A percentile compares a stretch with the other conserved stretches of the same genome.
phyloP scores from a whole-genome alignment of 2,329 filamentous ascomycete genomes.

The Penicillium olsonii region DNA sequence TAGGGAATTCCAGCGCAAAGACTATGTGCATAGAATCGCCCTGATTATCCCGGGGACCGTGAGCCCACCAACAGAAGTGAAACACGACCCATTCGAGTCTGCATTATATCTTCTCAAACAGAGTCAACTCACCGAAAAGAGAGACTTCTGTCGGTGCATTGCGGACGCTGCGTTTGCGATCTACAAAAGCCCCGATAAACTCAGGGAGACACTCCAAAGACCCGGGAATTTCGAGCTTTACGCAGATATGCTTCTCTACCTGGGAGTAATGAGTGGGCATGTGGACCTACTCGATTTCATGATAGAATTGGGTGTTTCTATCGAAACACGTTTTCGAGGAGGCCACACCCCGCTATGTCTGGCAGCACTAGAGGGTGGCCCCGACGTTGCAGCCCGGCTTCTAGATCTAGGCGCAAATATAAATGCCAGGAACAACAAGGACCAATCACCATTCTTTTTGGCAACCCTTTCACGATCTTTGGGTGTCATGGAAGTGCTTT shows the following conservation, averaged over 20 bases:
- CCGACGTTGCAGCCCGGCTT: background rate
- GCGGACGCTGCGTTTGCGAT: background rate
- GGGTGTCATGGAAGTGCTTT: background rate
- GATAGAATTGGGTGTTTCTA: background rate
- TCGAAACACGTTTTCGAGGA: background rate
- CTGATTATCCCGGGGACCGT: background rate
- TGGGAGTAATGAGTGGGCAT: background rate
- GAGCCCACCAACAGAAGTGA: background rate
- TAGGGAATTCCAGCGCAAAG: background rate
- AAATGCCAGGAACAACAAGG: background rate
- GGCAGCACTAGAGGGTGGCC: background rate
- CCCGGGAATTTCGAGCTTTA: background rate
- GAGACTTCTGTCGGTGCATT: background rate
- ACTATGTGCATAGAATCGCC: constrained; percentile 1
- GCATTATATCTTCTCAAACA: background rate
- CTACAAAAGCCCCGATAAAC: background rate
- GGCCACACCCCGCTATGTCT: background rate
- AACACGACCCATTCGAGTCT: background rate
- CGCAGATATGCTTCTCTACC: constrained; percentile 1
- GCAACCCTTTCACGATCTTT: background rate
- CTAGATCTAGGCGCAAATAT: background rate
- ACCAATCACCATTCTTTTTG: background rate
- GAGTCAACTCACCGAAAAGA: background rate
- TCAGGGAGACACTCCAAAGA: background rate
- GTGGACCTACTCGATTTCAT: background rate